Conservation (phyloP, 441 rosid species). For the Populus trichocarpa region DNA sequence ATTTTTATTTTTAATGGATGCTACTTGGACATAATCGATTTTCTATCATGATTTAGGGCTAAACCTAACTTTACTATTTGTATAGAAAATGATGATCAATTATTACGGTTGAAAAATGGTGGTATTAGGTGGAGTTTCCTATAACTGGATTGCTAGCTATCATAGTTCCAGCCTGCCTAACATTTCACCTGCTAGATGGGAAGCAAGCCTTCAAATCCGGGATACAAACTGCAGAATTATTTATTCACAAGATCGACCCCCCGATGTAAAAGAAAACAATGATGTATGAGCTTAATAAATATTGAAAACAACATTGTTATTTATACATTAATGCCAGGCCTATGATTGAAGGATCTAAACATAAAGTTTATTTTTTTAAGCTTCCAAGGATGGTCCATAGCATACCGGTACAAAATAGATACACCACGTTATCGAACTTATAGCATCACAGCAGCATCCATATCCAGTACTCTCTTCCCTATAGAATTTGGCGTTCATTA, state of each 20-base stretch:
- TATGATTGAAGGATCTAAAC: slow-evolving; percentile 4
- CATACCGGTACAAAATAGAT: slow-evolving; percentile 3
- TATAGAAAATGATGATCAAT: background rate
- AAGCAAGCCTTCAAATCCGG: background rate
- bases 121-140: background rate
- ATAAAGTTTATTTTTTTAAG: background rate
- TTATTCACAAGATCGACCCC: background rate
- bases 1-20: no score
- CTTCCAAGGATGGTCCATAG: background rate
- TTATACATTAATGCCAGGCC: slow-evolving; percentile 6
- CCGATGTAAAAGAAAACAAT: background rate
- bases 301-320: background rate
- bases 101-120: background rate
- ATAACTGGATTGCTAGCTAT: background rate
- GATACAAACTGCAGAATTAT: background rate
- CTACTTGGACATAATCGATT: background rate
- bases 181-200: background rate
- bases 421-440: background rate
- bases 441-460: background rate
- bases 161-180: background rate
- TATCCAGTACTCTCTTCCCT: background rate
- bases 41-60: background rate
- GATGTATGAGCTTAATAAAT: background rate
- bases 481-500: background rate
- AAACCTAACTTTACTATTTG: background rate